Evolutionary conservation across 2,329 filamentous ascomycete species (phyloP).

Genomic region (Ophiocordyceps unilateralis): DNA sequence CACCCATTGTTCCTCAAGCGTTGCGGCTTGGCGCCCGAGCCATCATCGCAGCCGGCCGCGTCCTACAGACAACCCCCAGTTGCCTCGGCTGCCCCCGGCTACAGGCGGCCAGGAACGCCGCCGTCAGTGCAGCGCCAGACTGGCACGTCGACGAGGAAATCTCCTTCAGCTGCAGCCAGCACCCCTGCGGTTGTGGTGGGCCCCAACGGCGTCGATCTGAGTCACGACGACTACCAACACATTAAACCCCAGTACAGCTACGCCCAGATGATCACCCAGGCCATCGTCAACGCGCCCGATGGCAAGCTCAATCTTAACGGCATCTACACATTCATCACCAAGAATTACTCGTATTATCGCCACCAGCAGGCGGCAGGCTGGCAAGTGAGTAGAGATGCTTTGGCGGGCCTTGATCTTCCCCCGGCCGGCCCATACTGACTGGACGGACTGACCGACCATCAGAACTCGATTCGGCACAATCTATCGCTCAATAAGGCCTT

Average conservation of each 20-base stretch:
- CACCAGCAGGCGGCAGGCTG: constrained; percentile 63
- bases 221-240: constrained; percentile 68
- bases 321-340: constrained; percentile 88
- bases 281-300: constrained; percentile 72
- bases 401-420: neutral
- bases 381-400: constrained; percentile 45
- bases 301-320: constrained; percentile 81
- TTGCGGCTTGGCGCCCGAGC: constrained; percentile 32
- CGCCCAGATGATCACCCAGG: constrained; percentile 90
- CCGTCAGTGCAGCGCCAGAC: constrained; percentile 22
- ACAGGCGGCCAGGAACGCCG: constrained; percentile 44
- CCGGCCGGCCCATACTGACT: neutral
- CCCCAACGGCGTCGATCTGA: constrained; percentile 51
- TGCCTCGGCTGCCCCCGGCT: constrained; percentile 42
- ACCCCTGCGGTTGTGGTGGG: constrained; percentile 20
- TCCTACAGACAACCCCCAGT: constrained; percentile 27
- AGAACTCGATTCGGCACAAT: constrained; percentile 96
- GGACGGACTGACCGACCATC: neutral
- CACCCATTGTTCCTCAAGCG: constrained; percentile 53
- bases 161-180: constrained; percentile 12
- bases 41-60: constrained; percentile 9
- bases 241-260: constrained; percentile 95
- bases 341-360: constrained; percentile 84
- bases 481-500: constrained; percentile 89
- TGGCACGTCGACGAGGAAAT: constrained; percentile 9